Evolutionary conservation across 306 rosid genomes (phyloP).

Genomic region (Bauhinia variegata): DNA sequence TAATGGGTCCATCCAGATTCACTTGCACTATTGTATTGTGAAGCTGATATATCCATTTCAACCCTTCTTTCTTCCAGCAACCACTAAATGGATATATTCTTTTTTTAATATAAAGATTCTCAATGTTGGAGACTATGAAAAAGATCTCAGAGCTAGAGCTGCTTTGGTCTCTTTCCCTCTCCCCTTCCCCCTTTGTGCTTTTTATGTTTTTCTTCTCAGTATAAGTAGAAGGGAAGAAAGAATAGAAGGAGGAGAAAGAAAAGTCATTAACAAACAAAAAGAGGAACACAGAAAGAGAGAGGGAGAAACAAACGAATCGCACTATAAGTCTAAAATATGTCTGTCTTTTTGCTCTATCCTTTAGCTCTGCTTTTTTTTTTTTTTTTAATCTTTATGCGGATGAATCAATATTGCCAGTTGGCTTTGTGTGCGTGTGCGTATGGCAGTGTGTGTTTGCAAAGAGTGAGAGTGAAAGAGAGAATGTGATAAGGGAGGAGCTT

Average conservation of each 20-base stretch:
- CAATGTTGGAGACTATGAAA: conserved; percentile 10
- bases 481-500: conserved; percentile 11
- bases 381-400: conserved; percentile 65
- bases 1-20: conserved; percentile 82
- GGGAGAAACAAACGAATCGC: conserved; percentile 54
- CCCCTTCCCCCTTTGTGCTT: conserved; percentile 28
- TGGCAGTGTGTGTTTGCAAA: conserved; percentile 38
- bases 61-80: background rate
- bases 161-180: conserved; percentile 15
- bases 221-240: conserved; percentile 49
- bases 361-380: too few species aligned
- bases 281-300: conserved; percentile 13
- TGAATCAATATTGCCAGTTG: conserved; percentile 91
- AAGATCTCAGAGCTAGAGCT: conserved; percentile 28
- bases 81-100: too few species aligned
- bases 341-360: conserved; percentile 69
- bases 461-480: conserved; percentile 37
- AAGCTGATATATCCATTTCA: conserved; percentile 51
- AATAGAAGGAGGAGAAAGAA: conserved; percentile 28
- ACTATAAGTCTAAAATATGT: conserved; percentile 63
- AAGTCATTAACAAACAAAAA: conserved; percentile 27
- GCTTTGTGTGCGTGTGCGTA: conserved; percentile 59
- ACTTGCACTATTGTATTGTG: conserved; percentile 54
- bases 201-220: conserved; percentile 33
- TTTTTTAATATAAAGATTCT: conserved; percentile 6